These are phyloP conservation scores for Ogataea hybrid DNA, from an alignment of 1,139 yeast genomes.

Conservation along the genomic window DNA sequence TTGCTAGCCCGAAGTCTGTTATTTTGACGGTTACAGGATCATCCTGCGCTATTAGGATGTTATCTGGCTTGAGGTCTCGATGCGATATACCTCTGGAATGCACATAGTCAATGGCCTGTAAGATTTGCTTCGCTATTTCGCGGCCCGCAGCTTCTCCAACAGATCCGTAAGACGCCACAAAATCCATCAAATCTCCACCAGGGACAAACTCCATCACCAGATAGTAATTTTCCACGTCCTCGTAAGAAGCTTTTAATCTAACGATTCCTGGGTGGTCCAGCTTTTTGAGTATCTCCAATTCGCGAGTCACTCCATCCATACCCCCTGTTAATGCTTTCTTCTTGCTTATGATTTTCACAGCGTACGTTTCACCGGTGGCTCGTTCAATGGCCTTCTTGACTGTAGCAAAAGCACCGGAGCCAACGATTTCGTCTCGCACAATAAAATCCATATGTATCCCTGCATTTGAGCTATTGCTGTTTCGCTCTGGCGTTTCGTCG, in stretches of 20 bases:
- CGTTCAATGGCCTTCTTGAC: constrained; percentile 90
- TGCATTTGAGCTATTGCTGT: constrained; percentile 21
- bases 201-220: constrained; percentile 93
- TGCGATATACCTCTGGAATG: constrained; percentile 90
- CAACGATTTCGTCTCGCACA: constrained; percentile 79
- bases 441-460: constrained; percentile 74
- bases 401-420: constrained; percentile 96
- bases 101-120: constrained; percentile 82
- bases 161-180: constrained; percentile 88
- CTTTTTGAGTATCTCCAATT: constrained; percentile 72
- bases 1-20: constrained; percentile 86
- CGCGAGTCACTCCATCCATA: constrained; percentile 80
- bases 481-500: constrained; percentile 26
- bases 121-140: constrained; percentile 79
- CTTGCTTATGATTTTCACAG: constrained; percentile 86
- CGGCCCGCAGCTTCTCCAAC: constrained; percentile 88
- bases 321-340: constrained; percentile 75
- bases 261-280: constrained; percentile 86
- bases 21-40: constrained; percentile 88
- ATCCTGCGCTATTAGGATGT: constrained; percentile 84
- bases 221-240: constrained; percentile 76
- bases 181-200: constrained; percentile 98
- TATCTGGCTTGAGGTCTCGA: constrained; percentile 91
- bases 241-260: constrained; percentile 76
- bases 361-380: constrained; percentile 77